Evolutionary conservation across 495 filamentous ascomycete species (phyloP), one percentile per base, ranked within the genome.

Genomic region (Chaetomidium leptoderma): DNA sequence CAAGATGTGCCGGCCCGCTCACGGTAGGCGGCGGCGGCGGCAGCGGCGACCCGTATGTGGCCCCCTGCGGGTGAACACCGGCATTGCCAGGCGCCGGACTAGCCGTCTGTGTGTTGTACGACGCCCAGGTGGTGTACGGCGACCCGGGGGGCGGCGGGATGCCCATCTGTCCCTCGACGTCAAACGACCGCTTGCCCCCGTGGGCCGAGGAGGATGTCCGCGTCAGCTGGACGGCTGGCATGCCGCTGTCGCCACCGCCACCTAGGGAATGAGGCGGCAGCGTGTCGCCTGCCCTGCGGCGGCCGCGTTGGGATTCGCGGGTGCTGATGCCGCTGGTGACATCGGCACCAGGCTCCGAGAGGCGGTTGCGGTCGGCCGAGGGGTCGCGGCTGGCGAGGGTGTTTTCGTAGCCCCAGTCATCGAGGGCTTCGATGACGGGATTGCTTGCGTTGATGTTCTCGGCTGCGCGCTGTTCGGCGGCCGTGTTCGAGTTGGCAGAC

Each of bases 351-450:
- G 62, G 51, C 14, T 70, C 69, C 29, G 54, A 60, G 4, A 55
- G 61, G 23, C 69, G 67, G 39, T 55, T 57, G 40, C 70, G 71
- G 49, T 70, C 70, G 6, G 65, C 55, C 7, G 67, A 68, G 30
- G 55, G 48, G 17, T 66, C 58, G 14, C 64, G 69, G 40, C 68
- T 52, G 47, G n/a, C 24, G 36, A 71, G 59, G 1, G 72, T 69
- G 39, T 72, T 67, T 21, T 73, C 72, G 44, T 75, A 73, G 6
- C 70, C 72, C 72, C 74, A 75, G 30, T 73, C 73, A 6, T 74
- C 73, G 14, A 66, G 59, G 0, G 68, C 72, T 17, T 75, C 73
- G 7, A 36, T 40, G 6, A 68, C 61, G 23, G 75, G 72, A 40
- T 75, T 60, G 4, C 67, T 51, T 3, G 69, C 53, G 58, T 76